phyloP scores from a whole-genome alignment of 306 rosid genomes.

The Casuarina cunninghamiana region DNA sequence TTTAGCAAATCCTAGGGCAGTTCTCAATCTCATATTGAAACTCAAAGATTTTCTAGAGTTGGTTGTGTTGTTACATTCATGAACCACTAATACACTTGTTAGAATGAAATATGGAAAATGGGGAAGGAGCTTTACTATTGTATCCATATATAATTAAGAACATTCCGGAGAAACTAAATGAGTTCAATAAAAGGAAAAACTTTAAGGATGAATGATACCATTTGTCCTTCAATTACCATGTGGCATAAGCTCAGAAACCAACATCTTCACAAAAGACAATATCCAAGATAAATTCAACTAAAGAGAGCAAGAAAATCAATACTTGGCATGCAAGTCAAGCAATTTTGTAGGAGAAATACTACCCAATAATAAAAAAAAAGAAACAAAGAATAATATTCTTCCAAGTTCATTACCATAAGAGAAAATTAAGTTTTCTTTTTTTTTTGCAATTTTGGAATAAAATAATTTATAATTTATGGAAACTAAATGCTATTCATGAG shows the following conservation, averaged over 20 bases:
- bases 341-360: slow-evolving; percentile 1
- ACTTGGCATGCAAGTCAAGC: background rate
- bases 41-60: slow-evolving; percentile 53
- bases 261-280: slow-evolving; percentile 66
- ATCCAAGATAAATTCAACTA: slow-evolving; percentile 6
- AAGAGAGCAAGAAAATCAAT: slow-evolving; percentile 12
- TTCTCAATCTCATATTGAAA: slow-evolving; percentile 69
- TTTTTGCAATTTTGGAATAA: background rate
- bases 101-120: background rate
- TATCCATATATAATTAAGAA: background rate
- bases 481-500: background rate
- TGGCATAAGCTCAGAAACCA: slow-evolving; percentile 88
- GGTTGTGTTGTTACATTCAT: slow-evolving; percentile 42
- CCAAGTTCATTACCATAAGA: background rate
- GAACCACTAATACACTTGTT: background rate
- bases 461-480: slow-evolving; percentile 8
- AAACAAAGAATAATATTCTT: slow-evolving; percentile 4
- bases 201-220: slow-evolving; percentile 50
- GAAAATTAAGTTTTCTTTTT: slow-evolving; percentile 19
- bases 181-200: background rate
- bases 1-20: slow-evolving; percentile 81
- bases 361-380: background rate
- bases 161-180: background rate
- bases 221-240: slow-evolving; percentile 86
- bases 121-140: background rate